Percentiles rank a stretch among this genome's conserved stretches.
Evolutionary conservation across 768 basidiomycete species (phyloP).

Genomic region (Xerocomus potaroensis): DNA sequence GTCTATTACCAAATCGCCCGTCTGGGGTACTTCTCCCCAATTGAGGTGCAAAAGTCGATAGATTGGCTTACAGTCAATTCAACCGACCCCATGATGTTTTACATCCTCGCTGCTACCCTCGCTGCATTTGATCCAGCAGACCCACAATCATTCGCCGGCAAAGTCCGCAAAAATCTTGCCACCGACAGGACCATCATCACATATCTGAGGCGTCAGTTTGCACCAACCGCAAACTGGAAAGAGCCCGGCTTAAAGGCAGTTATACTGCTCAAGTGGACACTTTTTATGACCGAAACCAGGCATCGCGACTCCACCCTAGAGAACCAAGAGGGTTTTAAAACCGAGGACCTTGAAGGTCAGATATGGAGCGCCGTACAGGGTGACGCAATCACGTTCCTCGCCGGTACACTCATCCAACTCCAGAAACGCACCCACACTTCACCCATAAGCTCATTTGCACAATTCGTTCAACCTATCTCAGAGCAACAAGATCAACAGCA

Average conservation of each 20-base stretch:
- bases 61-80: conserved; percentile 67
- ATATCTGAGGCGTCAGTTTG: conserved; percentile 58
- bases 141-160: conserved; percentile 43
- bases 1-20: conserved; percentile 60
- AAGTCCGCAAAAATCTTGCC: conserved; percentile 44
- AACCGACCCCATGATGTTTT: conserved; percentile 66
- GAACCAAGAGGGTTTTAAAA: conserved; percentile 59
- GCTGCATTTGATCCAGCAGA: conserved; percentile 64
- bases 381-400: conserved; percentile 73
- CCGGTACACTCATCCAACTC: conserved; percentile 53
- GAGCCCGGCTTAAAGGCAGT: conserved; percentile 67
- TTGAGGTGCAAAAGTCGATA: conserved; percentile 59
- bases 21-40: conserved; percentile 53
- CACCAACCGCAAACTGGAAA: conserved; percentile 56
- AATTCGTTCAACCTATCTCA: conserved; percentile 33
- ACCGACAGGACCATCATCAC: conserved; percentile 44
- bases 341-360: conserved; percentile 76
- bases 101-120: conserved; percentile 62
- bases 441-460: conserved; percentile 37
- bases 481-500: conserved; percentile 36
- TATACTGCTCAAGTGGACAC: conserved; percentile 81
- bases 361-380: conserved; percentile 82
- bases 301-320: conserved; percentile 65
- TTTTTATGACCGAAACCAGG: conserved; percentile 75
- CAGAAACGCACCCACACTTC: conserved; percentile 35